phyloP scores from a whole-genome alignment of 2,329 filamentous ascomycete genomes.

The Venturiaceae sp. region DNA sequence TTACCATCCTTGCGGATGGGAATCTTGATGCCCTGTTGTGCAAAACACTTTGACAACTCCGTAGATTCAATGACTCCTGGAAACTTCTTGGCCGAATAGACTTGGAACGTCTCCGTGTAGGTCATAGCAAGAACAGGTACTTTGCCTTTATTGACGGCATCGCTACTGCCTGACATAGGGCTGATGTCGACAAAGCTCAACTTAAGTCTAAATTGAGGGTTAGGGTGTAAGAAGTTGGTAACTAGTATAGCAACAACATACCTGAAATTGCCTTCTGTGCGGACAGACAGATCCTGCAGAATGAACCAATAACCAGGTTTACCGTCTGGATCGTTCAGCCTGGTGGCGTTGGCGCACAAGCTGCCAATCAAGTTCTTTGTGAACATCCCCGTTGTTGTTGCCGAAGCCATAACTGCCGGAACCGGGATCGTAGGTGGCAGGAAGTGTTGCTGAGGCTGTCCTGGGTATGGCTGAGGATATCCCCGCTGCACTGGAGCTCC shows the following conservation, averaged over 20 bases:
- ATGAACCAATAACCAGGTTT: constrained; percentile 95
- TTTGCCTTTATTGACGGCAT: constrained; percentile 59
- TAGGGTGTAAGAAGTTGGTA: background rate
- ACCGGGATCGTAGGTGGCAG: background rate
- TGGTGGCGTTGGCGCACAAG: constrained; percentile 78
- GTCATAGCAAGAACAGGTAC: constrained; percentile 75
- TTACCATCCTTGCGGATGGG: constrained; percentile 82
- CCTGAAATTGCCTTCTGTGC: constrained; percentile 87
- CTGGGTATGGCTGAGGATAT: constrained; percentile 7
- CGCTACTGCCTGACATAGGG: constrained; percentile 30
- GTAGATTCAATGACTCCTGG: constrained; percentile 95
- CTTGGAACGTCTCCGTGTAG: constrained; percentile 84
- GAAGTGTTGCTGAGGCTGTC: constrained; percentile 9
- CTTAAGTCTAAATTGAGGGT: constrained; percentile 40
- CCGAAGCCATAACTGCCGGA: constrained; percentile 10
- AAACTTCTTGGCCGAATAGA: constrained; percentile 97
- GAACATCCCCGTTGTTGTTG: constrained; percentile 69
- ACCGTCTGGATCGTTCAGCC: constrained; percentile 66
- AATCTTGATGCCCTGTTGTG: constrained; percentile 90
- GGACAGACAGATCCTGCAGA: constrained; percentile 85
- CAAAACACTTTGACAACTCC: constrained; percentile 82
- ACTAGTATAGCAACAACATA: constrained; percentile 30
- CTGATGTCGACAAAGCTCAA: constrained; percentile 82
- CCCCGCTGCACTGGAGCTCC: background rate
- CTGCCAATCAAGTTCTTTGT: constrained; percentile 92